Percentiles rank a stretch among this genome's conserved stretches.
Conservation (phyloP, 2,329 filamentous ascomycete species). For the Aspergillus aculeatus region DNA sequence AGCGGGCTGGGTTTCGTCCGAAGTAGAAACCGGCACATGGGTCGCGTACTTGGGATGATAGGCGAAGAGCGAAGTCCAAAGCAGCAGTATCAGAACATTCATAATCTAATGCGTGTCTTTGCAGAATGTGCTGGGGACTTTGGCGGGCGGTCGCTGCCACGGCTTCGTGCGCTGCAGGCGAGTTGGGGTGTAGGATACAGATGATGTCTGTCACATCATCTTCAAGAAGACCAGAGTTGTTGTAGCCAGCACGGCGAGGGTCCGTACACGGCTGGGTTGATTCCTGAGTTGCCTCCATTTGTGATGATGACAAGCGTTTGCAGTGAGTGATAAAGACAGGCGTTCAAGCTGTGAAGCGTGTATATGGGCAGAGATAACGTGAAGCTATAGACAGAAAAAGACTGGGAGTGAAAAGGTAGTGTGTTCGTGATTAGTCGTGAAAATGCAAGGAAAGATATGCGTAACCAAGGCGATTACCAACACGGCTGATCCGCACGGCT, state of each 20-base stretch:
- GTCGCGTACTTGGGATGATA: conserved; percentile 71
- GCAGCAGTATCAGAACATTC: conserved; percentile 35
- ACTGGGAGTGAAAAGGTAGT: conserved; percentile 23
- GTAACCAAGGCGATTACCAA: conserved; percentile 28
- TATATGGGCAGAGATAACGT: not conserved
- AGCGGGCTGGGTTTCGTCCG: conserved; percentile 69
- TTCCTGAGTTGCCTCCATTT: conserved; percentile 54
- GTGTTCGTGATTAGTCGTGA: conserved; percentile 16
- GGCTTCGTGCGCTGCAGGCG: conserved; percentile 68
- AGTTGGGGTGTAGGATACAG: conserved; percentile 80
- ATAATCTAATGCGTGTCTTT: conserved; percentile 47
- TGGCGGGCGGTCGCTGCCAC: conserved; percentile 57
- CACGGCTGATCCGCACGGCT: conserved; percentile 20
- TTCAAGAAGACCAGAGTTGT: conserved; percentile 78
- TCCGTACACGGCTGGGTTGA: conserved; percentile 80
- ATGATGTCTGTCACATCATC: conserved; percentile 85
- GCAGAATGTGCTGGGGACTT: conserved; percentile 62
- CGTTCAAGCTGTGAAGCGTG: not conserved
- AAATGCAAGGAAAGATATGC: conserved; percentile 19
- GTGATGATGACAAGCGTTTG: conserved; percentile 9
- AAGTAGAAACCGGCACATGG: conserved; percentile 76
- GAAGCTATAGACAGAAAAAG: conserved; percentile 8
- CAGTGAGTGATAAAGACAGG: not conserved
- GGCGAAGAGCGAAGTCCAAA: conserved; percentile 71
- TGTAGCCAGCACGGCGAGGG: conserved; percentile 73